These are phyloP conservation scores for Paraglomus brasilianum DNA, from an alignment of 192 early-diverging fungal species.

Conservation along the genomic window DNA sequence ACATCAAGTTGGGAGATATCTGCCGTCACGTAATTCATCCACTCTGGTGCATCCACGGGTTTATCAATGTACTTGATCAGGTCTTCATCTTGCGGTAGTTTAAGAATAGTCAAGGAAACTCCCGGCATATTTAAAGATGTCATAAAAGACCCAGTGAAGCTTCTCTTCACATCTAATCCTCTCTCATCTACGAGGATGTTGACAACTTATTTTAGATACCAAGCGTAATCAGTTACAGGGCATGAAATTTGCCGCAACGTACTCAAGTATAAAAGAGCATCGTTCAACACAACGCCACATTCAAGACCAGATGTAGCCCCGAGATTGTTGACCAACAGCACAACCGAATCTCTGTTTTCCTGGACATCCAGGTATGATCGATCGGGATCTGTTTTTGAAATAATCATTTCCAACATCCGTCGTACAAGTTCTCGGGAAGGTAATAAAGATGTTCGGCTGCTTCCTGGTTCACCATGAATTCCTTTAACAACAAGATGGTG, in stretches of 20 bases:
- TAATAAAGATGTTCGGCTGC: conserved; percentile 50
- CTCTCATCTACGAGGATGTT: conserved; percentile 24
- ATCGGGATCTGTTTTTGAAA: conserved; percentile 40
- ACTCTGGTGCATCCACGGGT: conserved; percentile 59
- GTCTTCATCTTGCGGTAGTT: conserved; percentile 50
- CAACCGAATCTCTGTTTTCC: conserved; percentile 39
- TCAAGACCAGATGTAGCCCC: conserved; percentile 75
- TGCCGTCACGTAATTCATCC: conserved; percentile 52
- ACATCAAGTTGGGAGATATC: conserved; percentile 43
- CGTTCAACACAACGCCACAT: conserved; percentile 66
- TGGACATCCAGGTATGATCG: conserved; percentile 37
- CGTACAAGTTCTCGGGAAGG: conserved; percentile 51
- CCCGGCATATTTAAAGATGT: conserved; percentile 84
- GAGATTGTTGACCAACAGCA: conserved; percentile 84
- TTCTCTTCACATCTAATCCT: conserved; percentile 50
- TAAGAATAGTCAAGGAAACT: conserved; percentile 65
- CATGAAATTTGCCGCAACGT: neutral
- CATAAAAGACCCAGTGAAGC: conserved; percentile 73
- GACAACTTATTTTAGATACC: neutral
- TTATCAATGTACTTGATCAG: conserved; percentile 56
- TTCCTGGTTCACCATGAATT: conserved; percentile 86
- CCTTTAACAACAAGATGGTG: conserved; percentile 33
- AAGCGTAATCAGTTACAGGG: neutral
- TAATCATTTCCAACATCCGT: conserved; percentile 54
- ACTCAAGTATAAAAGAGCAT: conserved; percentile 52